A percentile compares a stretch with the other conserved stretches of the same genome.
These are phyloP conservation scores for sorghum (Sorghum bicolor) DNA, from an alignment of 176 grass and related monocot species.

Conservation along the genomic window Sorghum_bicolor_NCBIv3 NC_012873.2:60929001-60929500, in stretches of 20 bases:
- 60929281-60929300: no score
- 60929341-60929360: background rate
- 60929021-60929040: background rate
- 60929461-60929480: no score
- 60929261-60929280: no score
- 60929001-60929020: background rate
- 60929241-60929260: no score
- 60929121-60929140: no score
- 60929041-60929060: background rate
- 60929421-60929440: background rate
- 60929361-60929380: constrained; percentile 1
- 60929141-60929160: no score
- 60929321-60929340: background rate
- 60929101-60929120: no score
- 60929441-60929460: background rate
- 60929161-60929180: no score
- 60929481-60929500: background rate
- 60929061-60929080: constrained; percentile 5
- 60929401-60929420: no score
- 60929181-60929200: no score
- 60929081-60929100: background rate
- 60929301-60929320: background rate
- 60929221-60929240: no score
- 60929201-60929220: no score
- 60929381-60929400: background rate